Percentiles rank a stretch among this genome's conserved stretches.
phyloP scores from a whole-genome alignment of 1,284 basidiomycete genomes.

The Meira miltonrushii region DNA sequence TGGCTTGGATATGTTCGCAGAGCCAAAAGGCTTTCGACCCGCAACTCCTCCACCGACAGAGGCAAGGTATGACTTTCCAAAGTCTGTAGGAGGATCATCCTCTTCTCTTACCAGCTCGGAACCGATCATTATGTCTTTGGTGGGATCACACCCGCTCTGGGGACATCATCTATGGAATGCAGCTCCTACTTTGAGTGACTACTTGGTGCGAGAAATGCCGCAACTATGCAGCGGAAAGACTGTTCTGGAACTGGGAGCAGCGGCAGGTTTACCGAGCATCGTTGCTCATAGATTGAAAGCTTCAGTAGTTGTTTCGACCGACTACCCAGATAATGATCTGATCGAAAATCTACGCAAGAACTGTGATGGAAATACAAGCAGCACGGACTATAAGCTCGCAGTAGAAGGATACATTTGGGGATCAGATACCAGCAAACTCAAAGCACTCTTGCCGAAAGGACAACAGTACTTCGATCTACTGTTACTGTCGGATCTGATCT shows the following conservation, averaged over 20 bases:
- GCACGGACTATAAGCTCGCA: constrained; percentile 58
- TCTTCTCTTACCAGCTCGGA: constrained; percentile 1
- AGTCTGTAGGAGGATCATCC: constrained; percentile 13
- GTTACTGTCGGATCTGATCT: constrained; percentile 84
- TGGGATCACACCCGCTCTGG: constrained; percentile 85
- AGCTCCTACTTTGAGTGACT: constrained; percentile 52
- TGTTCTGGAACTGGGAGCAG: constrained; percentile 87
- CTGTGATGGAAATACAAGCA: constrained; percentile 53
- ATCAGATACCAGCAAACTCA: constrained; percentile 60
- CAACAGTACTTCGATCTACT: constrained; percentile 65
- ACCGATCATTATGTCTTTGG: constrained; percentile 64
- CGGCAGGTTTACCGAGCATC: constrained; percentile 79
- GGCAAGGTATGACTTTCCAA: constrained; percentile 26
- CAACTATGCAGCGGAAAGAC: constrained; percentile 52
- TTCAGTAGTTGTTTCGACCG: constrained; percentile 71
- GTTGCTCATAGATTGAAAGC: constrained; percentile 57
- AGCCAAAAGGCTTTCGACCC: constrained; percentile 46
- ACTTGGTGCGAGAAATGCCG: constrained; percentile 48
- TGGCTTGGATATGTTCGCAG: constrained; percentile 40
- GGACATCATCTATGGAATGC: constrained; percentile 73
- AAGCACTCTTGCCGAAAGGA: constrained; percentile 53
- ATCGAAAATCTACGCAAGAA: constrained; percentile 74
- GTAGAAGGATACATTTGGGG: constrained; percentile 81
- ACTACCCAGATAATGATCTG: constrained; percentile 81
- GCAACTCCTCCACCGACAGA: constrained; percentile 43